Base-by-base conservation (phyloP, 176 grass and related monocot genomes). In the Oryza glumipatula region DNA sequence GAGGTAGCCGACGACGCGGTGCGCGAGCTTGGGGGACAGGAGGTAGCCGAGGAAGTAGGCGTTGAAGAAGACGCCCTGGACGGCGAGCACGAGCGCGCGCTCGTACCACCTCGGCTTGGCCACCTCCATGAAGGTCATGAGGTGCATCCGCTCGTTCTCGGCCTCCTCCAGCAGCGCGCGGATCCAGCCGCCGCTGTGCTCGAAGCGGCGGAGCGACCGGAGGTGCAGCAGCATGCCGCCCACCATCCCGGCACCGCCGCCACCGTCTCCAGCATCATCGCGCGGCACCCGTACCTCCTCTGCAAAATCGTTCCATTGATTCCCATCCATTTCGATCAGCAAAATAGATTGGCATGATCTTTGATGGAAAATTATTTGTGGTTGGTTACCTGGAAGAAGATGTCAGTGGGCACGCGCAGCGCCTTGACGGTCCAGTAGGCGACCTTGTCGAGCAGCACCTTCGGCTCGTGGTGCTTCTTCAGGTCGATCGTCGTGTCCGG, bases 361-460 rank as follows among this genome's bases (percentile, higher is more conserved):
- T 35, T 0, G 76, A 67, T 3, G 41, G 7, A 17, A 48, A 52
- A 30, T 30, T 30, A 30, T 1, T 2, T 30, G 28, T 30, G 28
- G 28, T 30, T 33, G 11, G 5, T 5, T 38, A 93, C 94, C 88
- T 95, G 85, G 72, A 95, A 93, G 91, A 95, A 95, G 73, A 93
- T 79, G 63, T 95, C 94, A 19, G 88, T 87, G 26, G 93, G 93
- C 54, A 92, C 80, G 67, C 93, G 93, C 5, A 95, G 76, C 35
- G 90, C 79, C 75, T 95, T 95, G 26, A 95, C 91, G 38, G 86
- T 93, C 73, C 72, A 95, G 90, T 86, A 92, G 17, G 90, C 90
- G 72, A 93, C 74, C 83, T 85, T 96, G 86, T 96, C 94, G 38
- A 90, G 86, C 7, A 90, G 68, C 21, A 88, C 90, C 65, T 74